Conservation (phyloP, 176 grass and related monocot species). For the Rhynchospora tenuis region DNA sequence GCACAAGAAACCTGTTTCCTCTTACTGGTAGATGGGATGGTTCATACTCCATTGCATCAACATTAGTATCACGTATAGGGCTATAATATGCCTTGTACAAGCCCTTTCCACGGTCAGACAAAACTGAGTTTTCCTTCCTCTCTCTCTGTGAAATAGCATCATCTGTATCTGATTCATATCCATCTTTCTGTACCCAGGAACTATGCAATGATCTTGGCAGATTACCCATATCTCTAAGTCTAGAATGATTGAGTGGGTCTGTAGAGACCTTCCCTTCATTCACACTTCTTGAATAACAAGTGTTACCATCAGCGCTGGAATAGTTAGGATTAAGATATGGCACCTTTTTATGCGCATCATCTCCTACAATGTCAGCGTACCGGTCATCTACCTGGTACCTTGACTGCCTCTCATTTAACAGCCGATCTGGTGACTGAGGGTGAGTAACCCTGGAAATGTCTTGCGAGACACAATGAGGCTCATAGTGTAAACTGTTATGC, state of each 20-base stretch:
- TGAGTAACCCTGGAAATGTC: not conserved
- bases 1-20: not conserved
- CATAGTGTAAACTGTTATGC: slow-evolving; percentile 2
- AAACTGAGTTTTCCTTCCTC: slow-evolving; percentile 29
- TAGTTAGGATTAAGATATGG: slow-evolving; percentile 21
- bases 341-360: slow-evolving; percentile 34
- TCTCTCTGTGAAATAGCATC: slow-evolving; percentile 35
- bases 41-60: slow-evolving; percentile 32
- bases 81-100: not conserved
- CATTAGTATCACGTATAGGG: slow-evolving; percentile 17
- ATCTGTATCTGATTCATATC: slow-evolving; percentile 32
- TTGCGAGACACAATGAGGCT: not conserved
- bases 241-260: slow-evolving; percentile 26
- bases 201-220: not conserved
- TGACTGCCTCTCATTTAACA: slow-evolving; percentile 17
- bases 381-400: slow-evolving; percentile 7
- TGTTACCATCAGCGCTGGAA: slow-evolving; percentile 6
- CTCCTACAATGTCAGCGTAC: slow-evolving; percentile 29
- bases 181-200: not conserved
- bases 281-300: not conserved
- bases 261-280: slow-evolving; percentile 12
- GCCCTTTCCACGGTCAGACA: slow-evolving; percentile 27
- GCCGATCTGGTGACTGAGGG: slow-evolving; percentile 5
- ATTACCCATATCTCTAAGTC: slow-evolving; percentile 17
- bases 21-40: slow-evolving; percentile 12